Base-by-base conservation (phyloP, 495 filamentous ascomycete genomes). In the Lepraria neglecta region DNA sequence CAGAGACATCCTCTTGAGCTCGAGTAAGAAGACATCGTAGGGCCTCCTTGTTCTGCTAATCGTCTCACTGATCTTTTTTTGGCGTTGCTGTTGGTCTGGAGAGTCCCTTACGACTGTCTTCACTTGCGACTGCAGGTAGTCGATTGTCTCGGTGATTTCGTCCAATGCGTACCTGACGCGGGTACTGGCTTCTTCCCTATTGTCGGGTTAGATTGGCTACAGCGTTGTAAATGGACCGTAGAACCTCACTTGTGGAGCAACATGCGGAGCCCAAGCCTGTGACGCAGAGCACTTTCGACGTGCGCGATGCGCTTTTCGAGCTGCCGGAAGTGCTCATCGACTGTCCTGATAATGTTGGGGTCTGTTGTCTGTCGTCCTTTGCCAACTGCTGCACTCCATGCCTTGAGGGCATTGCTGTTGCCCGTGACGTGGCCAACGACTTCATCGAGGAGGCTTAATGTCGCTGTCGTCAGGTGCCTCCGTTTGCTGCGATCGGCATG, bases 301-400 rank as follows among this genome's bases (percentile, higher is more conserved):
- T 24, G 17, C 19, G 7, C 6, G 4, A 31, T 53, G 28, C 17
- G n/a, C 15, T 14, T 19, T 31, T 53, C 9, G 31, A 53, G 31
- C n/a, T 7, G 31, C 17, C 19, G 17, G 19, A 53, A 53, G 5
- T 19, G 4, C 21, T n/a, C 10, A 21, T 33, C 38, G 38, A 58
- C 17, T 5, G 21, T n/a, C 28, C n/a, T 33, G 24, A 43, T 58
- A 17, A 58, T 58, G 3, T 15, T 15, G 10, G 21, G 30, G 19
- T 58, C 55, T 30, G n/a, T 21, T 44, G 55, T 58, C 38, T 58
- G 55, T 38, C 55, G 38, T 33, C 55, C 55, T 30, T 58, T 24
- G 0, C 12, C 5, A 30, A 58, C 17, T 21, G 35, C 55, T 30
- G 55, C 55, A 28, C 19, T 43, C 55, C 55, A 58, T 1, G 55